Base-by-base conservation (phyloP, 441 rosid species). In the Brassica hybrid region DNA sequence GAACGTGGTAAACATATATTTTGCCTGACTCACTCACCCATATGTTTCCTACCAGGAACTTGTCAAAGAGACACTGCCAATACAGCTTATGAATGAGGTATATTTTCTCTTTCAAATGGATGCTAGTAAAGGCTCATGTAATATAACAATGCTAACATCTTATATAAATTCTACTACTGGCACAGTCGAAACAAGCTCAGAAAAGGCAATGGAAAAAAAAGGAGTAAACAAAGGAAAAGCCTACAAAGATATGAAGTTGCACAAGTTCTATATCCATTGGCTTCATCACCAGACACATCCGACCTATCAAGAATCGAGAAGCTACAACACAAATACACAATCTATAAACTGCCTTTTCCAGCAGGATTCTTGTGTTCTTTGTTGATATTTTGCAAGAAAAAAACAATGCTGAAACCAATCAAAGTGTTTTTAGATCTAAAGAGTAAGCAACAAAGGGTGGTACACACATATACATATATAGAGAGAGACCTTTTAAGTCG, bases 371-470 rank as follows among this genome's bases (percentile, higher is more conserved):
- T 3, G n/a, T 43, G 52, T 43, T 43, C 52, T 43, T 43, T 43
- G 52, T 43, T 43, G 50, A 43, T 43, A 43, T 43, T 19, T 16
- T 16, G 59, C 59, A 54, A 54, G 19, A 7, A 34, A 11, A 54
- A 17, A 54, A 56, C 60, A 56, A 3, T 70, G 57, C 43, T 63
- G 57, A 69, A 43, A 60, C 18, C 21, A 75, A 27, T 13, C 30
- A 25, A 54, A 41, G 58, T 14, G 9, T 12, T 45, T 14, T 0
- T n/a, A 12, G 6, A 34, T 25, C 58, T 32, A 71, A 7, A 17
- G 17, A 70, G 75, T 23, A 54, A 38, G 54, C 16, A 77, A 57
- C 76, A 61, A 48, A 50, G 13, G 30, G 32, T 27, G 12, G 34
- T 19, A 57, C 13, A 18, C 10, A 66, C 13, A 76, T 6, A 48